phyloP scores from a whole-genome alignment of 2,329 filamentous ascomycete species.

The Pyrenochaeta sp. region DNA sequence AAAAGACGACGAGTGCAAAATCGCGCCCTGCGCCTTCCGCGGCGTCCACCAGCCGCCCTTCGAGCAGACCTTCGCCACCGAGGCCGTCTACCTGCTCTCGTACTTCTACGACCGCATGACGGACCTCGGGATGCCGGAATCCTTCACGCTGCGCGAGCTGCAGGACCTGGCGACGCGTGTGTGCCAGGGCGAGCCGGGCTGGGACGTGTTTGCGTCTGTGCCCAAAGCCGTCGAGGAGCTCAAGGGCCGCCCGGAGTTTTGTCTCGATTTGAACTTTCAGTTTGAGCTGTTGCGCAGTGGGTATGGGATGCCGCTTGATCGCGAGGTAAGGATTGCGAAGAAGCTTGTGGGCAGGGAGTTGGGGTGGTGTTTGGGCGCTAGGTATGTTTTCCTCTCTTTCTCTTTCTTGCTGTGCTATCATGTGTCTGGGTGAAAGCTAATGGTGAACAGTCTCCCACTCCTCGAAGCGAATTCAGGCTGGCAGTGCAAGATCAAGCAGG shows the following conservation, averaged over 20 bases:
- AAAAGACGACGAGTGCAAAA: constrained; percentile 81
- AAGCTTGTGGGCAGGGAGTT: constrained; percentile 97
- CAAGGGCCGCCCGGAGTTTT: constrained; percentile 83
- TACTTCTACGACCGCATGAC: constrained; percentile 97
- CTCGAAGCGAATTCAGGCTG: constrained; percentile 84
- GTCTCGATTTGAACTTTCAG: constrained; percentile 97
- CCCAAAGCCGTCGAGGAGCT: constrained; percentile 83
- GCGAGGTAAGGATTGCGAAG: constrained; percentile 98
- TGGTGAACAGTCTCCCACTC: constrained; percentile 74
- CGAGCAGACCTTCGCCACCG: constrained; percentile 86
- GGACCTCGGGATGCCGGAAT: constrained; percentile 97
- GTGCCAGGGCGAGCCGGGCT: constrained; percentile 77
- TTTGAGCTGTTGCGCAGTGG: constrained; percentile 89
- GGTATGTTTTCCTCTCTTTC: constrained; percentile 64
- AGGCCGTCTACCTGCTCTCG: constrained; percentile 95
- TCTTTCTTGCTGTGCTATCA: neutral
- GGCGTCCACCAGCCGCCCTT: constrained; percentile 93
- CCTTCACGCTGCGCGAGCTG: constrained; percentile 90
- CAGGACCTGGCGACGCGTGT: constrained; percentile 85
- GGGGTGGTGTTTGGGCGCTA: constrained; percentile 96
- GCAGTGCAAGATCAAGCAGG: constrained; percentile 84
- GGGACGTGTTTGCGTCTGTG: constrained; percentile 81
- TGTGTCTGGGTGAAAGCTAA: neutral
- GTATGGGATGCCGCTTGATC: constrained; percentile 96
- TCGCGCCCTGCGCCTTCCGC: constrained; percentile 97